phyloP scores from a whole-genome alignment of 768 basidiomycete genomes.

The Scleroderma bovista region DNA sequence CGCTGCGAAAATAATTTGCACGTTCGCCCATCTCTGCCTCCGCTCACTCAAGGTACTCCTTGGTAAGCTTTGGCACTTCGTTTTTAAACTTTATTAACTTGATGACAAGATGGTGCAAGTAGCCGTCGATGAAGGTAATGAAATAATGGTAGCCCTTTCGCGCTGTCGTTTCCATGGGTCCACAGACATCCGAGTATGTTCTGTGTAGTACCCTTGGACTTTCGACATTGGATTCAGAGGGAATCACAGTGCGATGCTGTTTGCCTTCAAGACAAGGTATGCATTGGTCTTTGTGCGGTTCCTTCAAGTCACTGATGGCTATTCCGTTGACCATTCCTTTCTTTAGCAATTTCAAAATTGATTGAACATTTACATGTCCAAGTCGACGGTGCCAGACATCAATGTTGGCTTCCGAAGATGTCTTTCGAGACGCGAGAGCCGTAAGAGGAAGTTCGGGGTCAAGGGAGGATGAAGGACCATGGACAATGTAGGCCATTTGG shows the following conservation, averaged over 20 bases:
- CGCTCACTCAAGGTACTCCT: conserved; percentile 5
- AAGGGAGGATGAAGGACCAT: not conserved
- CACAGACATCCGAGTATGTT: conserved; percentile 17
- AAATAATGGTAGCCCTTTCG: conserved; percentile 11
- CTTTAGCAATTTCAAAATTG: not conserved
- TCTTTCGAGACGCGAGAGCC: not conserved
- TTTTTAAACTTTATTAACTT: conserved; percentile 10
- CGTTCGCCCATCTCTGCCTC: conserved; percentile 10
- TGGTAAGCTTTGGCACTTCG: conserved; percentile 6
- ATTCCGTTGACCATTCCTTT: conserved; percentile 5
- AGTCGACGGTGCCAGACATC: conserved; percentile 2
- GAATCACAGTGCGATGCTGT: conserved; percentile 10
- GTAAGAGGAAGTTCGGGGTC: not conserved
- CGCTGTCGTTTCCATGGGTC: conserved; percentile 9
- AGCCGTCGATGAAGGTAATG: conserved; percentile 15
- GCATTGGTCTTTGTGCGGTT: conserved; percentile 3
- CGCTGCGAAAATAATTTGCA: conserved; percentile 15
- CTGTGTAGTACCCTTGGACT: not conserved
- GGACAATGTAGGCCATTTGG: not conserved
- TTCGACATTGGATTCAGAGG: conserved; percentile 2
- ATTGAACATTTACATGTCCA: not conserved
- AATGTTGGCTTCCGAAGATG: not conserved
- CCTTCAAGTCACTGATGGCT: not conserved
- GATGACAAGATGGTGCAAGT: conserved; percentile 11
- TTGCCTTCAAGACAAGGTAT: conserved; percentile 21